Percentiles rank a stretch among this genome's conserved stretches.
phyloP scores from a whole-genome alignment of 352 stramenopile species.

The Hyaloperonospora brassicae region DNA sequence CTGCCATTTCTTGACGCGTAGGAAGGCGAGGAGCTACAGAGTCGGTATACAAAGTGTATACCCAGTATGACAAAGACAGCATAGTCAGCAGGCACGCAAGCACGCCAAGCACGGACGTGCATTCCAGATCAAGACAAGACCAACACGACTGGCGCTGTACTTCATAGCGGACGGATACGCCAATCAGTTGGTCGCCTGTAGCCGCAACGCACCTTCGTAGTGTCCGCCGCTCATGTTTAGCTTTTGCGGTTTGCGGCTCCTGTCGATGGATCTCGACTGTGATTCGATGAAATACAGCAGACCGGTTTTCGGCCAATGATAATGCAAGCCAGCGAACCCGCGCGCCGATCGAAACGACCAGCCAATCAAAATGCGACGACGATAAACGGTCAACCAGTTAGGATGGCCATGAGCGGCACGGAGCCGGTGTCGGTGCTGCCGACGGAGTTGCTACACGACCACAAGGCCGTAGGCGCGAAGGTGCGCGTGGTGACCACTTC shows the following conservation, averaged over 20 bases:
- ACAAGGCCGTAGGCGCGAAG: constrained; percentile 48
- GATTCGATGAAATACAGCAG: too few relatives aligned
- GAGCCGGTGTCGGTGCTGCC: constrained; percentile 34
- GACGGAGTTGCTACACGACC: constrained; percentile 53
- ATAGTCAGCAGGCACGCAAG: too few relatives aligned
- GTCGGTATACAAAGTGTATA: neutral
- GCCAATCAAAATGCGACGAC: too few relatives aligned
- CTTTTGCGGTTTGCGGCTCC: constrained; percentile 2
- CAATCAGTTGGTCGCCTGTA: too few relatives aligned
- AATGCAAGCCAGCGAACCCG: too few relatives aligned
- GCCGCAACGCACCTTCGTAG: constrained; percentile 50
- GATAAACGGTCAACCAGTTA: too few relatives aligned
- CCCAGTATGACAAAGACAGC: neutral
- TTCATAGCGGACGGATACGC: neutral
- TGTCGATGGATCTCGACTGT: too few relatives aligned
- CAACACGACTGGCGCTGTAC: too few relatives aligned
- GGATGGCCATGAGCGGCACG: constrained; percentile 37
- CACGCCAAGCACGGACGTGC: too few relatives aligned
- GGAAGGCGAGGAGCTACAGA: constrained; percentile 58
- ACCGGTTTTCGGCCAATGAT: too few relatives aligned
- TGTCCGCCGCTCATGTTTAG: constrained; percentile 51
- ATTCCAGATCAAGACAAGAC: too few relatives aligned
- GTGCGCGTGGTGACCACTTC: constrained; percentile 49
- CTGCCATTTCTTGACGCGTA: constrained; percentile 89
- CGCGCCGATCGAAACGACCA: too few relatives aligned